Evolutionary conservation across 805 yeast species (phyloP).

Genomic region (Saccharomyces jurei): DNA sequence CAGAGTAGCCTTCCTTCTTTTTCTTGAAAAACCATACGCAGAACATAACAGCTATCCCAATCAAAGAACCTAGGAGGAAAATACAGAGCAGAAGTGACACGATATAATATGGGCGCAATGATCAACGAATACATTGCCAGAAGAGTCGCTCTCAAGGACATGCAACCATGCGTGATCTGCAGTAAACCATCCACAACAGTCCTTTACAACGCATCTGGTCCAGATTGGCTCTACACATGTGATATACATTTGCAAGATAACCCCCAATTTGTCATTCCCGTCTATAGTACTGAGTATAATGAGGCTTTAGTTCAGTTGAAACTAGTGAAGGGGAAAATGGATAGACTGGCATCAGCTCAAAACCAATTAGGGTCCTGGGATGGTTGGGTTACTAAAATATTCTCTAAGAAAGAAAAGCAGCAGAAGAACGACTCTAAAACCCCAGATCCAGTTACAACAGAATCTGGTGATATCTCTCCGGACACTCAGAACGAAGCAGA

Average conservation of each 20-base stretch:
- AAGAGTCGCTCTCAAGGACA: constrained; percentile 25
- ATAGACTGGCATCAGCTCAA: constrained; percentile 2
- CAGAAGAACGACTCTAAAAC: background rate
- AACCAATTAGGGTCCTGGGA: constrained; percentile 23
- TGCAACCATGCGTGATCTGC: constrained; percentile 25
- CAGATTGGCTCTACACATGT: constrained; percentile 30
- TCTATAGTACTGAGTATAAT: constrained; percentile 18
- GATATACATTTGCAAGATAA: constrained; percentile 30
- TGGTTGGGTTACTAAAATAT: constrained; percentile 26
- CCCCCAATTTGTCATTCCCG: constrained; percentile 26
- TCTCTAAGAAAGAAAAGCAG: constrained; percentile 11
- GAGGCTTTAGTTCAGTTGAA: constrained; percentile 12
- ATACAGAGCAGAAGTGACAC: background rate
- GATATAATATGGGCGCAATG: constrained; percentile 9
- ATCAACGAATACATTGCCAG: constrained; percentile 23
- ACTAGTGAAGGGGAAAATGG: constrained; percentile 11
- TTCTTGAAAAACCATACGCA: background rate
- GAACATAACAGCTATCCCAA: background rate
- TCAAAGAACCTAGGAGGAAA: background rate
- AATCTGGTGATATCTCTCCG: background rate
- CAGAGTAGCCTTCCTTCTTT: background rate
- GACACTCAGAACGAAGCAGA: background rate
- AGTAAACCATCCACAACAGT: constrained; percentile 23
- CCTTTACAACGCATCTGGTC: constrained; percentile 20
- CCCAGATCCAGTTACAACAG: background rate